Conservation (phyloP, 345 rosid species). For the Salix exigua region DNA sequence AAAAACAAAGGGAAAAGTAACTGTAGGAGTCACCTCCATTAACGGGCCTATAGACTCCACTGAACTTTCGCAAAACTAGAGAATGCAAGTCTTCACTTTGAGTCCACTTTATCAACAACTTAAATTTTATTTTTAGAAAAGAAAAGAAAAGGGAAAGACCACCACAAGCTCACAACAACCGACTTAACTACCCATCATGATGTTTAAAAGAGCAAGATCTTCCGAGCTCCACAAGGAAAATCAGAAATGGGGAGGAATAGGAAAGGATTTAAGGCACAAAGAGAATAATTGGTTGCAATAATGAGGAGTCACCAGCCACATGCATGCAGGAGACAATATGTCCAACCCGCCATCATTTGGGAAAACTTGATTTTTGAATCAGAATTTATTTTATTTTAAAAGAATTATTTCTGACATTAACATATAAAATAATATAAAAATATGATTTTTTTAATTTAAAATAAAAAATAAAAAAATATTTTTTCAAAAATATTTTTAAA, state of each 20-base stretch:
- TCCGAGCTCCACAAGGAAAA: background rate
- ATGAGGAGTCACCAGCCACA: background rate
- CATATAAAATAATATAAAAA: too few species aligned
- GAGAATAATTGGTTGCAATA: background rate
- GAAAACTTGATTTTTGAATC: background rate
- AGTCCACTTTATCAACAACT: background rate
- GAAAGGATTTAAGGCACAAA: background rate
- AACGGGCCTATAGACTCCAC: background rate
- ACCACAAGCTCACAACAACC: conserved; percentile 35
- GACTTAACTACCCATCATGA: conserved; percentile 24
- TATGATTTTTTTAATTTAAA: too few species aligned
- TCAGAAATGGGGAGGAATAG: background rate
- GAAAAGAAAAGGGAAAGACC: background rate
- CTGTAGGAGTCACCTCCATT: too few species aligned
- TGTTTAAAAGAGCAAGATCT: conserved; percentile 1
- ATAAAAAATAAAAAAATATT: too few species aligned
- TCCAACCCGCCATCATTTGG: conserved; percentile 6
- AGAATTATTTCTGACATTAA: too few species aligned
- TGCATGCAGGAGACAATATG: conserved; percentile 19
- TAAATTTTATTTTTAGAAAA: background rate
- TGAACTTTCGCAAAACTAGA: background rate
- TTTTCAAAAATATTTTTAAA: too few species aligned
- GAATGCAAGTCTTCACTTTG: background rate
- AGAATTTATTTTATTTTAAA: too few species aligned
- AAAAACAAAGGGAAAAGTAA: too few species aligned